A percentile compares a stretch with the other conserved stretches of the same genome.
phyloP scores from a whole-genome alignment of 176 grass and related monocot species.

The Oryza nivara region DNA sequence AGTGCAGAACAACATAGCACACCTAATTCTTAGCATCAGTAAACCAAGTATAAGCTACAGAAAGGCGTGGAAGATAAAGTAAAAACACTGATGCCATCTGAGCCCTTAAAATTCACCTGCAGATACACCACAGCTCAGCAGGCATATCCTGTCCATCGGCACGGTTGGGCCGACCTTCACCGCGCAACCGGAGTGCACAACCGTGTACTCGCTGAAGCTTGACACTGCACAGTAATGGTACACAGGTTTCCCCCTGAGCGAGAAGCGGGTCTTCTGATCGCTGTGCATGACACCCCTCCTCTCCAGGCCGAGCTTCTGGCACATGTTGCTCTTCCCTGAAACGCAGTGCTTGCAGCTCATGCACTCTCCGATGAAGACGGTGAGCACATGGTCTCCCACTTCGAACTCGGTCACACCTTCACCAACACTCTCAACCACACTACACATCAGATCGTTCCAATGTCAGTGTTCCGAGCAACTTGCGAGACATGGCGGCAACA shows the following conservation, averaged over 20 bases:
- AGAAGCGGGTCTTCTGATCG: constrained; percentile 87
- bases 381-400: constrained; percentile 69
- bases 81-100: neutral
- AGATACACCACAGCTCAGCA: constrained; percentile 85
- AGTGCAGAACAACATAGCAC: neutral
- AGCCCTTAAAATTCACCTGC: constrained; percentile 60
- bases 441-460: constrained; percentile 20
- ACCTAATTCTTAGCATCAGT: neutral
- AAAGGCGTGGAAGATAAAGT: neutral
- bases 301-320: constrained; percentile 90
- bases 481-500: neutral
- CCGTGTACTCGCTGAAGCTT: constrained; percentile 94
- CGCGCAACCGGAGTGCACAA: constrained; percentile 81
- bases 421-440: constrained; percentile 84
- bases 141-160: constrained; percentile 84
- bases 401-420: constrained; percentile 82
- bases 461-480: neutral
- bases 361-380: constrained; percentile 94
- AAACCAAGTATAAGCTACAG: neutral
- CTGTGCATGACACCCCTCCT: constrained; percentile 90
- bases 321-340: constrained; percentile 93
- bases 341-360: constrained; percentile 80
- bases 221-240: constrained; percentile 94
- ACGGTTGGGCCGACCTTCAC: constrained; percentile 66
- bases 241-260: constrained; percentile 56